Evolutionary conservation across 2,329 filamentous ascomycete genomes (phyloP), one percentile per base, ranked within the genome.

Genomic region (Fusarium sororula): DNA sequence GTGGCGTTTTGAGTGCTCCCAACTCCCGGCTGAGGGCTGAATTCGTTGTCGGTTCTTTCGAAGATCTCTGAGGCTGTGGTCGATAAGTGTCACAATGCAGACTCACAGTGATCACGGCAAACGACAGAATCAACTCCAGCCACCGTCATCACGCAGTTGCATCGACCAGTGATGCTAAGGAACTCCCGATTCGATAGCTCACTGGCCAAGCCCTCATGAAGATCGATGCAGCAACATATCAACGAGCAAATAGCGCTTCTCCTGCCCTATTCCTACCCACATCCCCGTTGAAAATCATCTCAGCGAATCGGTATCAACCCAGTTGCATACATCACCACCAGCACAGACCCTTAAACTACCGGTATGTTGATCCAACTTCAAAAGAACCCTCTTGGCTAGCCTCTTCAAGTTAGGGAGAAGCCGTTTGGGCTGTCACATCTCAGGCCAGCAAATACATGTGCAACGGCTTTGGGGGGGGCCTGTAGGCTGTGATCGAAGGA

Each of bases 291-390:
- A 44, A 58, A 28, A 53, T 66, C 59, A 44, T 22, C 37, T 64
- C 39, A 66, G 53, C 67, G 67, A 70, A 70, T 70, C 66, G 66
- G 67, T 70, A 70, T 58, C 41, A 59, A 22, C 17, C 67, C 66
- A 70, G 47, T 47, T 51, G 35, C 32, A 28, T 42, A 55, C 15
- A 37, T 44, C 22, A 30, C 41, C 55, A 68, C 32, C 32, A 35
- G 63, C 55, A 68, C 66, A 68, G 66, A 50, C 63, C 61, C n/a
- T 39, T 53, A 59, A 59, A 48, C 59, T 68, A 53, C 65, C 45
- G 48, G 41, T 48, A 35, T 55, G 37, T 38, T 55, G 56, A 38
- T 44, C 63, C 53, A 65, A 38, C 47, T 66, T 38, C 59, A 66
- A 70, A 70, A 70, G 67, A 66, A 66, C 61, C 59, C 66, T 44